A percentile compares a stretch with the other conserved stretches of the same genome.
These are phyloP conservation scores for Cynanchum wilfordii DNA, from an alignment of 257 asterid genomes.

Conservation along the genomic window DNA sequence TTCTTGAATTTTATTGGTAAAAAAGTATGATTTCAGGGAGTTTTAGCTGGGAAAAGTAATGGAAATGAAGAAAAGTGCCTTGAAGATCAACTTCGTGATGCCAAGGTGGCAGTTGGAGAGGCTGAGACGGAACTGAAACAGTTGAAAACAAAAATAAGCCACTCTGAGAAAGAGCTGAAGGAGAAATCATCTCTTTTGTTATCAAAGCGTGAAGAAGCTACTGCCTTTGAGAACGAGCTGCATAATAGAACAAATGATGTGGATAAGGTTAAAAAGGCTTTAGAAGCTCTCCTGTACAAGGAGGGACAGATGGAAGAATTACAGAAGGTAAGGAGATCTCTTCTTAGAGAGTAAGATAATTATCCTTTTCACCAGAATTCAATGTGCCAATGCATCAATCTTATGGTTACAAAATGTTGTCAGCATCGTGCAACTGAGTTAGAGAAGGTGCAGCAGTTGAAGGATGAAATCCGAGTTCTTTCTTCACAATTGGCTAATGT, in stretches of 20 bases:
- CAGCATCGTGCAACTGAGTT: conserved; percentile 70
- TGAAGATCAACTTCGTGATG: conserved; percentile 93
- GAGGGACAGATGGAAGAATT: conserved; percentile 80
- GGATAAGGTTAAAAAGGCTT: conserved; percentile 51
- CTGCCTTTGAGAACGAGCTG: conserved; percentile 65
- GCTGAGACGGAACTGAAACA: conserved; percentile 94
- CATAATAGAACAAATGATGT: conserved; percentile 53
- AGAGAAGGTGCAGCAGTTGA: conserved; percentile 70
- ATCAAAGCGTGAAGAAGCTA: conserved; percentile 75
- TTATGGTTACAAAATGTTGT: conserved; percentile 13
- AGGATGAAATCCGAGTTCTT: conserved; percentile 61
- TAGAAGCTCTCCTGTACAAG: conserved; percentile 66
- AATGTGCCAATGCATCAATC: conserved; percentile 18
- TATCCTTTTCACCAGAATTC: conserved; percentile 10
- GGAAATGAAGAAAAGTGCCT: conserved; percentile 98
- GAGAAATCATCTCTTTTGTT: conserved; percentile 56
- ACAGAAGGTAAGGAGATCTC: conserved; percentile 52
- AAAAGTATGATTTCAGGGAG: conserved; percentile 51
- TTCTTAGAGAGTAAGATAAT: conserved; percentile 7
- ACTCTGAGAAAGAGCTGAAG: conserved; percentile 74
- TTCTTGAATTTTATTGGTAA: conserved; percentile 7
- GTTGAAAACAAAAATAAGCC: conserved; percentile 75
- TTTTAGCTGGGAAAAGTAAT: conserved; percentile 88
- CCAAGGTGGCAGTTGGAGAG: conserved; percentile 81
- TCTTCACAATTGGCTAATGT: conserved; percentile 74